phyloP scores from a whole-genome alignment of 805 yeast genomes.

The Myxozyma sirexii region DNA sequence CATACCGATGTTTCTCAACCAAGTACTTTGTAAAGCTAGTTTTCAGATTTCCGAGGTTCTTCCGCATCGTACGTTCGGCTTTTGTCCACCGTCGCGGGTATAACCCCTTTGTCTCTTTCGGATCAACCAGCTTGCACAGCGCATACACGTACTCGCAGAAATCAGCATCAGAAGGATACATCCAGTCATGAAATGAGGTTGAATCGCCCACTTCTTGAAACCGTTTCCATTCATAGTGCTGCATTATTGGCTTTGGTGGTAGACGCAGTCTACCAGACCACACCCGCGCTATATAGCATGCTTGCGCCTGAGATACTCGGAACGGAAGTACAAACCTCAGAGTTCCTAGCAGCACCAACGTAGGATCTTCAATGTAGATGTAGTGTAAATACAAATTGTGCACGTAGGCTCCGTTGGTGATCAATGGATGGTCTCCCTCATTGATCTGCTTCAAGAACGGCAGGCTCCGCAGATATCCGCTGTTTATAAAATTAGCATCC shows the following conservation, averaged over 20 bases:
- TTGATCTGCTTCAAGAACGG: slow-evolving; percentile 56
- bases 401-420: slow-evolving; percentile 53
- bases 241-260: slow-evolving; percentile 55
- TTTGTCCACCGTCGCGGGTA: slow-evolving; percentile 31
- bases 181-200: slow-evolving; percentile 55
- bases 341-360: slow-evolving; percentile 63
- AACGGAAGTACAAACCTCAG: slow-evolving; percentile 67
- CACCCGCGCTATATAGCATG: slow-evolving; percentile 63
- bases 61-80: slow-evolving; percentile 25
- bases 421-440: slow-evolving; percentile 41
- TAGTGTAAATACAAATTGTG: slow-evolving; percentile 63
- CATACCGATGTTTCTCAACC: slow-evolving; percentile 15
- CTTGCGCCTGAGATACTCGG: slow-evolving; percentile 54
- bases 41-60: slow-evolving; percentile 23
- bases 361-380: slow-evolving; percentile 60
- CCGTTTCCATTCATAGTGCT: slow-evolving; percentile 47
- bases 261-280: slow-evolving; percentile 57
- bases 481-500: not conserved
- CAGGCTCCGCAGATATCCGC: slow-evolving; percentile 65
- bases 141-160: slow-evolving; percentile 51
- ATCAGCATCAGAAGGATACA: slow-evolving; percentile 58
- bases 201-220: slow-evolving; percentile 52
- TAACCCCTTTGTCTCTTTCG: slow-evolving; percentile 24
- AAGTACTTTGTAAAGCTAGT: slow-evolving; percentile 23
- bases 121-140: slow-evolving; percentile 19